Evolutionary conservation across 2,329 filamentous ascomycete genomes (phyloP).

Genomic region (Sphaerulina vaccinii): DNA sequence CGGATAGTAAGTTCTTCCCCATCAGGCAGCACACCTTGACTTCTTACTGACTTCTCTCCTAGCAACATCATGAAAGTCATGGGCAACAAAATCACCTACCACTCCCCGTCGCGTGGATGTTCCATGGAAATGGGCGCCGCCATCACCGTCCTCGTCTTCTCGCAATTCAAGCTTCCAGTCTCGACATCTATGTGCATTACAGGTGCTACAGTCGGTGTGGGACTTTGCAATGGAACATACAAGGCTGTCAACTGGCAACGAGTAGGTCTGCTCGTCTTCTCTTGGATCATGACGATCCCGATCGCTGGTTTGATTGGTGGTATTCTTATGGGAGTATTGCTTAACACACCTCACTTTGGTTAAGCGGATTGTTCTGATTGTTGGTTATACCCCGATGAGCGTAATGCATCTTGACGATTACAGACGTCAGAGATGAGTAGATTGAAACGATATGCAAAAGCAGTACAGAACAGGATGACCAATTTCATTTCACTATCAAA

Average conservation of each 20-base stretch:
- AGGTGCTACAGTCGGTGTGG: slow-evolving; percentile 62
- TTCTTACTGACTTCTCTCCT: not conserved
- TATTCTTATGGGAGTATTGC: slow-evolving; percentile 60
- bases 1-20: slow-evolving; percentile 45
- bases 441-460: not conserved
- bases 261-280: slow-evolving; percentile 59
- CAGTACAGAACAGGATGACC: too few species aligned
- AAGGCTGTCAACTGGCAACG: slow-evolving; percentile 63
- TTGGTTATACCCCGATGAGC: not conserved
- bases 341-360: slow-evolving; percentile 56
- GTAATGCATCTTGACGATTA: not conserved
- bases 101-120: slow-evolving; percentile 56
- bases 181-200: slow-evolving; percentile 66
- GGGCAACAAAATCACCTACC: slow-evolving; percentile 60
- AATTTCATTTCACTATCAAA: not conserved
- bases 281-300: slow-evolving; percentile 63
- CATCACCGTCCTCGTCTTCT: slow-evolving; percentile 63
- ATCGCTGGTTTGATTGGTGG: slow-evolving; percentile 58
- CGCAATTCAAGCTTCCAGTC: slow-evolving; percentile 61
- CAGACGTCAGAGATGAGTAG: not conserved
- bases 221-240: slow-evolving; percentile 59
- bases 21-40: not conserved
- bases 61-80: slow-evolving; percentile 56
- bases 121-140: slow-evolving; percentile 62
- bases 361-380: not conserved